phyloP scores from a whole-genome alignment of 768 basidiomycete species.

The Russula compacta region DNA sequence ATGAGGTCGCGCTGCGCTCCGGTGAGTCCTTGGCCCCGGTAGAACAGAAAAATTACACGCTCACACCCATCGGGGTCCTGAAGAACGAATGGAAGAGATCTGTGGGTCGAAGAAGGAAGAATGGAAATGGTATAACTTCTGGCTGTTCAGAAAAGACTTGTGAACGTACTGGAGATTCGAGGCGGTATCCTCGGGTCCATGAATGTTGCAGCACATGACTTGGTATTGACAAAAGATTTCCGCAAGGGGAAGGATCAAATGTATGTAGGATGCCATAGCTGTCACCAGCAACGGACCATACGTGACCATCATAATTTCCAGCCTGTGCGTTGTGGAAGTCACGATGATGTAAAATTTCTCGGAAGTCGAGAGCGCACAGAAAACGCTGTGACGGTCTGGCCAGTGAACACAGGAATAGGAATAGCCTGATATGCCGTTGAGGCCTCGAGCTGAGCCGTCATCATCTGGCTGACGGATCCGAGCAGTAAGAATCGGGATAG shows the following conservation, averaged over 20 bases:
- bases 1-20: constrained; percentile 18
- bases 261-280: constrained; percentile 10
- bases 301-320: not conserved
- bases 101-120: not conserved
- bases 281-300: constrained; percentile 14
- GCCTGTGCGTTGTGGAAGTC: not conserved
- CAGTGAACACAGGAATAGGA: not conserved
- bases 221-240: constrained; percentile 1
- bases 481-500: not conserved
- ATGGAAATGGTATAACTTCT: not conserved
- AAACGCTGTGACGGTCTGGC: constrained; percentile 12
- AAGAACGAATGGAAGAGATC: constrained; percentile 20
- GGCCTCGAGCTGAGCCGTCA: constrained; percentile 10
- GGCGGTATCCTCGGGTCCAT: constrained; percentile 2
- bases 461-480: constrained; percentile 1
- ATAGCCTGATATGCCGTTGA: constrained; percentile 6
- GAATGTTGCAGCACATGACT: constrained; percentile 2
- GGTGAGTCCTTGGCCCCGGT: not conserved
- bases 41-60: not conserved
- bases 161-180: constrained; percentile 7
- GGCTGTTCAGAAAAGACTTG: not conserved
- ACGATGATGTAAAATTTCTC: not conserved
- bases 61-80: constrained; percentile 18
- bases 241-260: not conserved
- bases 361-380: constrained; percentile 1